Percentiles rank a stretch among this genome's conserved stretches.
Evolutionary conservation across 1,284 basidiomycete genomes (phyloP).

Genomic region (Termitomyces sp.): DNA sequence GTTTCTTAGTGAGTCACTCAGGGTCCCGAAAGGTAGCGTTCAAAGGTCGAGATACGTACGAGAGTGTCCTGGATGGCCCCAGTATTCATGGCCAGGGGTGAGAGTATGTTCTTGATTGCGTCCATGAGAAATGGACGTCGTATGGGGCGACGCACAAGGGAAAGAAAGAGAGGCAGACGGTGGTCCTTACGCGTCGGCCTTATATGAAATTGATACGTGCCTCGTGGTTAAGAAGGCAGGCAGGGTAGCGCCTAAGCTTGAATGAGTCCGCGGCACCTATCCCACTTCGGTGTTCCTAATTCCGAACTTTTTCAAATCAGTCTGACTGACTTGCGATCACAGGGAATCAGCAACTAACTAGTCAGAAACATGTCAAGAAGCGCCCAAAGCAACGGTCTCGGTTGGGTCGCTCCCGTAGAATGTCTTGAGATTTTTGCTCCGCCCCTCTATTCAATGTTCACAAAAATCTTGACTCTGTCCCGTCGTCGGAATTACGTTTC

Average conservation of each 20-base stretch:
- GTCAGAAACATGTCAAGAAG: slow-evolving; percentile 5
- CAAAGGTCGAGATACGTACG: slow-evolving; percentile 28
- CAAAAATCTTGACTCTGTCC: slow-evolving; percentile 1
- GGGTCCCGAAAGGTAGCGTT: background rate
- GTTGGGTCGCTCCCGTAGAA: slow-evolving; percentile 4
- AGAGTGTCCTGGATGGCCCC: slow-evolving; percentile 60
- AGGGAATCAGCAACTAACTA: slow-evolving; percentile 10
- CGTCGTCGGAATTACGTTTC: slow-evolving; percentile 20
- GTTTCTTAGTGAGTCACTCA: slow-evolving; percentile 44
- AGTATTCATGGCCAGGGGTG: slow-evolving; percentile 53
- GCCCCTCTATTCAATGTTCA: background rate
- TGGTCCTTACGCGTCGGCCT: slow-evolving; percentile 29
- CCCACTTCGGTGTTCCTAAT: slow-evolving; percentile 11
- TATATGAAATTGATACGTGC: slow-evolving; percentile 35
- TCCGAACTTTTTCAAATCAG: slow-evolving; percentile 13
- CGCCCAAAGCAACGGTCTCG: slow-evolving; percentile 6
- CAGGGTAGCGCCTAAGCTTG: slow-evolving; percentile 27
- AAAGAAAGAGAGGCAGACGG: slow-evolving; percentile 24
- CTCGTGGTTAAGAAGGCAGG: slow-evolving; percentile 34
- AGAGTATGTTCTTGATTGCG: slow-evolving; percentile 52
- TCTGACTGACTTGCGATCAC: slow-evolving; percentile 20
- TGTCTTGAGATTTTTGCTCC: slow-evolving; percentile 2
- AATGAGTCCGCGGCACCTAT: slow-evolving; percentile 18
- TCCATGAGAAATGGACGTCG: slow-evolving; percentile 43
- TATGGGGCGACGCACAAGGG: slow-evolving; percentile 22